Conservation (phyloP, 208 protist species). For the Endotrypanum monterogeii region DNA sequence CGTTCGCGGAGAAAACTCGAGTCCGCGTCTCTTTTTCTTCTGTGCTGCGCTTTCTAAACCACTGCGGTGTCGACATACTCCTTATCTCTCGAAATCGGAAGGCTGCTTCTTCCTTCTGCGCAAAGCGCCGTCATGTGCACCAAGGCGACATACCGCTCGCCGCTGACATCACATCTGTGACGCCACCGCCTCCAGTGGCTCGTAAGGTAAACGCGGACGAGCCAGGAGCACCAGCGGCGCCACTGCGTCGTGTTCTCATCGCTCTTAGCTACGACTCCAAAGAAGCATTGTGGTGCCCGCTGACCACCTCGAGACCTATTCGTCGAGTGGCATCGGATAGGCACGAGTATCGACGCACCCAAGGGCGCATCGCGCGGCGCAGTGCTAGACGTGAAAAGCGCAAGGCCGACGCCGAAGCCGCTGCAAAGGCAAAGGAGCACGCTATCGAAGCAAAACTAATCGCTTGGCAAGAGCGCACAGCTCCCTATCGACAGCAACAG, state of each 20-base stretch:
- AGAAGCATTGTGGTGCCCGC: constrained; percentile 48
- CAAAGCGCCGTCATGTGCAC: constrained; percentile 33
- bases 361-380: not conserved
- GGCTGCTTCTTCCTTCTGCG: constrained; percentile 47
- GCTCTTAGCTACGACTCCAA: constrained; percentile 55
- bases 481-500: not conserved
- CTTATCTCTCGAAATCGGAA: constrained; percentile 36
- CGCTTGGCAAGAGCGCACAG: constrained; percentile 18
- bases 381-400: constrained; percentile 11
- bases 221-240: not conserved
- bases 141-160: not conserved
- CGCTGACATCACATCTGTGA: not conserved
- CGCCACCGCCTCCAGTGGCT: not conserved
- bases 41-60: constrained; percentile 49
- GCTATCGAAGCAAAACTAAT: constrained; percentile 20
- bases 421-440: constrained; percentile 5
- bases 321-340: constrained; percentile 25
- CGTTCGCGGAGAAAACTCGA: not conserved
- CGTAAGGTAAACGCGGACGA: not conserved
- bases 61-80: constrained; percentile 47
- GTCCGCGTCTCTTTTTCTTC: constrained; percentile 29
- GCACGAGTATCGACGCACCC: constrained; percentile 9
- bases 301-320: constrained; percentile 39
- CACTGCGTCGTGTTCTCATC: constrained; percentile 35
- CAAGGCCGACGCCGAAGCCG: constrained; percentile 8